These are phyloP conservation scores for Citrus trifoliata DNA, from an alignment of 345 rosid genomes.

Conservation along the genomic window DNA sequence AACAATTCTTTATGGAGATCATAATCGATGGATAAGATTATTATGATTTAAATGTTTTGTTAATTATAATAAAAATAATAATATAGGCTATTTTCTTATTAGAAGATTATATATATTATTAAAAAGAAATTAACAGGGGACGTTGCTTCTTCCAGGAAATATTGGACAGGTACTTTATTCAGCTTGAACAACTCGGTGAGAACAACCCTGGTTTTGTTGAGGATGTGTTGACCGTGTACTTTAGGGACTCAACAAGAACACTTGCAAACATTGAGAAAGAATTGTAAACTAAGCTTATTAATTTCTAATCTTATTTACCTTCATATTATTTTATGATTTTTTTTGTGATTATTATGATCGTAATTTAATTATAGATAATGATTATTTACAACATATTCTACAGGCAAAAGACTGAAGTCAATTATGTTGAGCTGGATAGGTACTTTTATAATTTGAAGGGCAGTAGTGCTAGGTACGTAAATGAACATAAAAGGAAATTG, in stretches of 20 bases:
- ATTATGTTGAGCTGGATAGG: constrained; percentile 10
- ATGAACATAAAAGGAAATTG: background rate
- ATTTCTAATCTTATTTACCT: background rate
- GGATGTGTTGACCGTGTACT: constrained; percentile 26
- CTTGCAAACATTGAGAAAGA: constrained; percentile 11
- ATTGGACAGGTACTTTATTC: constrained; percentile 24
- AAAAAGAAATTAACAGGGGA: background rate
- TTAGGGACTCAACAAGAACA: constrained; percentile 14
- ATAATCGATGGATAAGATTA: no score
- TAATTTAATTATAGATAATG: background rate
- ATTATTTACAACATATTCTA: background rate
- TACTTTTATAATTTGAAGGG: constrained; percentile 23
- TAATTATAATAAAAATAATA: no score
- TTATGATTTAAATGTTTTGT: no score
- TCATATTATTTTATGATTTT: background rate
- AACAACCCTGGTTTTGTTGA: constrained; percentile 24
- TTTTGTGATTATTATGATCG: background rate
- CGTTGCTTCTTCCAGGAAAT: constrained; percentile 19
- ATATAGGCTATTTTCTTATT: no score
- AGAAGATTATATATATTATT: background rate
- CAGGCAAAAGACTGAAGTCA: constrained; percentile 19
- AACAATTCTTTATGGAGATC: no score
- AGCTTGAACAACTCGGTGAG: constrained; percentile 27
- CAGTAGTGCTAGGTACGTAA: constrained; percentile 21
- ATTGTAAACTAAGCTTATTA: constrained; percentile 18